These are phyloP conservation scores for Arachis stenosperma DNA, from an alignment of 306 rosid genomes.

Conservation along the genomic window DNA sequence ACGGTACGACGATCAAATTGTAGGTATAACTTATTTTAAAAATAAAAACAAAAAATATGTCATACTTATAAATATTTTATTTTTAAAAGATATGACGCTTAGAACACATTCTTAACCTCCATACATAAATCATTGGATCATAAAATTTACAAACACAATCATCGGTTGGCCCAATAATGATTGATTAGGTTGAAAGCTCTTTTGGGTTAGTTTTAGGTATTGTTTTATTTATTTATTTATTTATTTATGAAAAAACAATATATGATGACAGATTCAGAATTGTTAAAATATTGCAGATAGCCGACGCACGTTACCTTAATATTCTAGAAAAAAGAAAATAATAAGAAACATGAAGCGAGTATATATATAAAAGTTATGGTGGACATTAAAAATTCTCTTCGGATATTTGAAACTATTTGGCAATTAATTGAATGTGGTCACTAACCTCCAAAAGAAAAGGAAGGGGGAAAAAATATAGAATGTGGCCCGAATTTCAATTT, in stretches of 20 bases:
- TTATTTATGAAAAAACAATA: background rate
- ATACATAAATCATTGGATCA: no score
- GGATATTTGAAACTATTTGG: background rate
- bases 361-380: constrained; percentile 24
- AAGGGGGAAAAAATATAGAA: no score
- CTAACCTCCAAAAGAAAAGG: background rate
- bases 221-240: no score
- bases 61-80: no score
- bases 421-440: constrained; percentile 7
- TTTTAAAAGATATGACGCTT: no score
- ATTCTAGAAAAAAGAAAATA: background rate
- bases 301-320: background rate
- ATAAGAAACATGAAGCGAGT: background rate
- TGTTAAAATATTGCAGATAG: background rate
- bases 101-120: no score
- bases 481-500: background rate
- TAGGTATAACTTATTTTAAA: no score
- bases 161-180: no score
- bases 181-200: background rate
- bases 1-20: no score
- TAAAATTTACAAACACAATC: no score
- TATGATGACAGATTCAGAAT: background rate
- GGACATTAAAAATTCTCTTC: constrained; percentile 24
- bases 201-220: background rate
- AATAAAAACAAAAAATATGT: no score